Evolutionary conservation across 495 filamentous ascomycete species (phyloP).

Genomic region (Lasiosphaeria hispida): DNA sequence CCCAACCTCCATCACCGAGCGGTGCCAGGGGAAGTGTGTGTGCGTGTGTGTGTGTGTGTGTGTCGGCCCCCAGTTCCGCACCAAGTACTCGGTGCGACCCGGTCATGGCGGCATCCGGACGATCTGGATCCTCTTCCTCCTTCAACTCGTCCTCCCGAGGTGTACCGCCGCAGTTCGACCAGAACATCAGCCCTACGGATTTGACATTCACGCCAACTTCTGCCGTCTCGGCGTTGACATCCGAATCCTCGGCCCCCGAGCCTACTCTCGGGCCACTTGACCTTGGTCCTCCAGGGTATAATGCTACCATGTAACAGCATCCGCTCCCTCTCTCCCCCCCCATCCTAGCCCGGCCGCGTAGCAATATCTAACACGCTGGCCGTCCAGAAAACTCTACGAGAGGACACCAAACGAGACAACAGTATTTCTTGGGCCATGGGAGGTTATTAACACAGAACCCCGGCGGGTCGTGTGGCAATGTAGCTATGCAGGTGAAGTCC

Average conservation of each 20-base stretch:
- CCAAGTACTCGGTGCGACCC: conserved; percentile 1
- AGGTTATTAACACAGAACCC: conserved; percentile 27
- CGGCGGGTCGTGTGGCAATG: conserved; percentile 36
- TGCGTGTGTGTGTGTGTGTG: not conserved
- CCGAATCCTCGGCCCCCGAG: conserved; percentile 30
- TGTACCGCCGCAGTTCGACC: conserved; percentile 26
- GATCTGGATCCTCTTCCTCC: conserved; percentile 36
- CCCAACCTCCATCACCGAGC: not conserved
- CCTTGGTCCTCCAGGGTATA: conserved; percentile 37
- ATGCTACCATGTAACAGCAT: conserved; percentile 35
- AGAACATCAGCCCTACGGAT: conserved; percentile 29
- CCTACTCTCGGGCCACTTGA: conserved; percentile 35
- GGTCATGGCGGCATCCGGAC: conserved; percentile 30
- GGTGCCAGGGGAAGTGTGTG: not conserved
- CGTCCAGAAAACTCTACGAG: conserved; percentile 34
- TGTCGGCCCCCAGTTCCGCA: not conserved
- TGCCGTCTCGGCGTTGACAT: conserved; percentile 30
- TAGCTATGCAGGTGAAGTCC: conserved; percentile 34
- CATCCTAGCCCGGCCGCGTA: conserved; percentile 6
- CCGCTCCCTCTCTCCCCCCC: not conserved
- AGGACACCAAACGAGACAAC: conserved; percentile 31
- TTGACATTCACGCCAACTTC: conserved; percentile 35
- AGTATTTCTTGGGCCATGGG: conserved; percentile 39
- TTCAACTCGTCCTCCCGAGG: conserved; percentile 34
- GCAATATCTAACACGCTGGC: conserved; percentile 17